Conservation (phyloP, 73 alveolate species). For the Durusdinium trenchii region DNA sequence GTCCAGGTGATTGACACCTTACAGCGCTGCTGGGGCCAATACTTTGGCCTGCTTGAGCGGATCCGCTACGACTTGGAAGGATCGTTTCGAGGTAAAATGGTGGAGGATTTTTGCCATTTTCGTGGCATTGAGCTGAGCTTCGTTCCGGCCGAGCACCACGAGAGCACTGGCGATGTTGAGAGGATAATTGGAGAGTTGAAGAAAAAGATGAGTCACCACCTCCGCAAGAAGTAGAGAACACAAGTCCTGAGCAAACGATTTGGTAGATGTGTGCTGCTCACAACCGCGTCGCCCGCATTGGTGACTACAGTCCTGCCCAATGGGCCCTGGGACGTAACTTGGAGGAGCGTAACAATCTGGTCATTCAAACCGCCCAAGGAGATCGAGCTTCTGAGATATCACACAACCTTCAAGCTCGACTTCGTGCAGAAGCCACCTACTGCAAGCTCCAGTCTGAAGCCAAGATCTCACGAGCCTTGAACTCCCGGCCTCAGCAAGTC, state of each 20-base stretch:
- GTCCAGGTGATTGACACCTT: neutral
- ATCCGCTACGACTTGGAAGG: neutral
- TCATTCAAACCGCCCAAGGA: neutral
- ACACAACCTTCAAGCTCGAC: neutral
- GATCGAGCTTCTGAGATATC: neutral
- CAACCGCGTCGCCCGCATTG: neutral
- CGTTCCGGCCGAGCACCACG: slow-evolving; percentile 2
- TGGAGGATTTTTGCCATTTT: neutral
- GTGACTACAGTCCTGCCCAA: slow-evolving; percentile 1
- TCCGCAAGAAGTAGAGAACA: neutral
- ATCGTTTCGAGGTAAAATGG: neutral
- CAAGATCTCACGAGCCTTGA: neutral
- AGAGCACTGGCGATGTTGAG: neutral
- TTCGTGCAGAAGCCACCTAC: neutral
- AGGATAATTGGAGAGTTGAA: neutral
- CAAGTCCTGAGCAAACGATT: neutral
- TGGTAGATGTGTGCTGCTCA: neutral
- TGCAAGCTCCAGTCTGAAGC: neutral
- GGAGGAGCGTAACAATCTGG: slow-evolving; percentile 6
- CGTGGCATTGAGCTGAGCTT: slow-evolving; percentile 3
- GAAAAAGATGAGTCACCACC: neutral
- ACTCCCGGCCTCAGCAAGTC: neutral
- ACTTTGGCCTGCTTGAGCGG: neutral
- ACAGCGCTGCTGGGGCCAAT: neutral
- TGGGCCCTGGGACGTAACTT: slow-evolving; percentile 8